Evolutionary conservation across 2,329 filamentous ascomycete species (phyloP), one percentile per base, ranked within the genome.

Genomic region (Sphaceloma murrayae): DNA sequence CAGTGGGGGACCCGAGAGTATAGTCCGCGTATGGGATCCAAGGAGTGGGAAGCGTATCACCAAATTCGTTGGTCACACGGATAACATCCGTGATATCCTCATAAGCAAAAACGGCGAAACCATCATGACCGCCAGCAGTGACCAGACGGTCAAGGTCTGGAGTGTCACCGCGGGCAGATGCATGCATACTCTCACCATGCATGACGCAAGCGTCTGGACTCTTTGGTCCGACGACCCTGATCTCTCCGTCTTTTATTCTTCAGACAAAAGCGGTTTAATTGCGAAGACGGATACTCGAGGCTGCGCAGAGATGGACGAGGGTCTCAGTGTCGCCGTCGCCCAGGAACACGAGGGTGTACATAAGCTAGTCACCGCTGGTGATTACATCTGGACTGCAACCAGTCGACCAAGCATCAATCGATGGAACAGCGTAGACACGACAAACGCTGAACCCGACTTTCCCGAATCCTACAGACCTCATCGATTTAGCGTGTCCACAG

Each of bases 121-220:
- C 30, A 85, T 98, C 54, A 77, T 98, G 71, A 94, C 89, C 1
- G 88, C 86, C 10, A 94, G 88, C 54, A 89, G 89, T 1, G 91
- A 98, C 61, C 87, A 94, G 65, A 96, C 91, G 0, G 82, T 98
- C 67, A 98, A 98, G 67, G 78, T 96, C 47, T 98, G 91, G 91
- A 95, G 88, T 53, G 80, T 96, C 54, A 91, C 85, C 8, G 89
- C 87, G 16, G 91, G 91, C 45, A 76, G 91, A 54, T 98, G 91
- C 70, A 89, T 96, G 82, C 86, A 95, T 64, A 98, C 91, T 0
- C 75, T 98, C 54, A 95, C 88, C 45, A 98, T 98, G 91, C 91
- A 98, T 66, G 94, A 94, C 58, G 87, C 94, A 58, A 95, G 88
- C 59, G 85, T 98, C 16, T 98, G 91, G 91, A 93, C 86, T 1